These are phyloP conservation scores for Orbilia oligospora DNA, from an alignment of 2,329 filamentous ascomycete species.

Conservation along the genomic window DNA sequence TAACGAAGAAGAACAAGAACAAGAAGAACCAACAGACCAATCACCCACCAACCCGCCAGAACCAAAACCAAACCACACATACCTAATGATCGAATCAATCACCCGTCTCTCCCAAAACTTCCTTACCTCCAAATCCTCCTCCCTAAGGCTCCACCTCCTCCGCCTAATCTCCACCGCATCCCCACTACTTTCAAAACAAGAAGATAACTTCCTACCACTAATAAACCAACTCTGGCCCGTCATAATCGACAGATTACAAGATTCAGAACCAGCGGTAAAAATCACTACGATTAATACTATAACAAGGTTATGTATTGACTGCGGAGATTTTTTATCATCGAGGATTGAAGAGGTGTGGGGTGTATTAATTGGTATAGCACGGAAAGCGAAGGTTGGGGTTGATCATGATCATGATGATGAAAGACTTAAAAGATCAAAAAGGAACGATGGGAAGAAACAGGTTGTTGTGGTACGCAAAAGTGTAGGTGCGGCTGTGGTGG, in stretches of 20 bases:
- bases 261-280: conserved; percentile 77
- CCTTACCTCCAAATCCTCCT: conserved; percentile 85
- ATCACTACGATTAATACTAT: conserved; percentile 80
- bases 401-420: no score
- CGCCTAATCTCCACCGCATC: conserved; percentile 81
- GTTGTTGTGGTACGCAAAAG: conserved; percentile 23
- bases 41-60: conserved; percentile 69
- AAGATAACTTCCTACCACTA: conserved; percentile 87
- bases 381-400: conserved; percentile 53
- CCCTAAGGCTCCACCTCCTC: conserved; percentile 83
- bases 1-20: no score
- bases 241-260: conserved; percentile 77
- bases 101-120: conserved; percentile 89
- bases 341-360: conserved; percentile 82
- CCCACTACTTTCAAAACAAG: conserved; percentile 79
- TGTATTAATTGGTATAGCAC: conserved; percentile 67
- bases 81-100: conserved; percentile 84
- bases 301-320: conserved; percentile 76
- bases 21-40: conserved; percentile 65
- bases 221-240: conserved; percentile 94
- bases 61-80: conserved; percentile 81
- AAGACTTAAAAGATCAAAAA: conserved; percentile 51
- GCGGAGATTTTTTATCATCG: conserved; percentile 84
- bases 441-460: conserved; percentile 19
- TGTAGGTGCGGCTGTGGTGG: neutral